Base-by-base conservation (phyloP, 2,329 filamentous ascomycete species). In the Pseudocercospora fijiensis region DNA sequence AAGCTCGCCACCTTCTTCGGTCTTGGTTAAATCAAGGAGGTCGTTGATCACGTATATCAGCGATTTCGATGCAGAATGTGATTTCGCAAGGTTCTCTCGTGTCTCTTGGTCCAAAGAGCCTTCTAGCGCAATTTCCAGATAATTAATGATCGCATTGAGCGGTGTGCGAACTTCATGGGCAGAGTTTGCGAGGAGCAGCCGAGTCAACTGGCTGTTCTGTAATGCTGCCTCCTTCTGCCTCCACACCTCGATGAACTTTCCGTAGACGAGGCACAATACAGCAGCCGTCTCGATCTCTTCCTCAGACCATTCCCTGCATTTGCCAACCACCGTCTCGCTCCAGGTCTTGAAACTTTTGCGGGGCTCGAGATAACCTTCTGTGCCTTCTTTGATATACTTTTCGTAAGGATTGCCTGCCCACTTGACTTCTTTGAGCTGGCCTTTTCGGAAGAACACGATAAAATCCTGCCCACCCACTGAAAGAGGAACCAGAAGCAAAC, bases 31-130 rank as follows among this genome's bases (percentile, higher is more conserved):
- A 73, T 96, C 92, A 0, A 96, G 81, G 1, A 96, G 81, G 74
- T 96, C 92, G 68, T 96, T 96, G 78, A 96, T 96, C 9, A 96
- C 92, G 74, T 96, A 96, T 4, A 96, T 94, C 26, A 96, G 80
- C 0, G 92, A 96, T 73, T 96, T 96, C 0, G 92, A 96, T 3
- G 92, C 92, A 0, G 92, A 96, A 74, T 96, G 91, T 0, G 92
- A 96, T 69, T 88, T 89, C 0, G 89, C 84, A 5, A 96, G 80
- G 65, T 95, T 96, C 4, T 96, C 92, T 20, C 93, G 83, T 0
- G 91, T 96, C 73, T 96, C 92, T 16, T 86, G 80, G 67, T 96
- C 92, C 2, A 96, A 80, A 0, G 82, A 80, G 0, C 92, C 91
- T 77, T 96, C 92, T 1, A 96, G 79, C 0, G 92, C 92, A 67